These are phyloP conservation scores for Abrus pulchellus DNA, from an alignment of 306 rosid genomes.

Conservation along the genomic window DNA sequence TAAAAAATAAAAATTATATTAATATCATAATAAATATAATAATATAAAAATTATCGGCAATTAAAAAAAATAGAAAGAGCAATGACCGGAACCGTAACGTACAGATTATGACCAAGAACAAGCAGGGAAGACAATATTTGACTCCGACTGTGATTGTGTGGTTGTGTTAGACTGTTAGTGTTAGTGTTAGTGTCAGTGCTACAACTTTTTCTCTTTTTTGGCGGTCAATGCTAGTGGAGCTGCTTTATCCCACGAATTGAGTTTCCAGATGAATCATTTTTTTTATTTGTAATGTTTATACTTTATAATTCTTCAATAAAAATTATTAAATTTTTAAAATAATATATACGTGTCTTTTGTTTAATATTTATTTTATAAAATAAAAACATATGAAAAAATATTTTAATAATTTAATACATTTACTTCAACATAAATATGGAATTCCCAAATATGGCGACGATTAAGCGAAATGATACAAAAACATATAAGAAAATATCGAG, in stretches of 20 bases:
- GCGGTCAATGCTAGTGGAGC: conserved; percentile 3
- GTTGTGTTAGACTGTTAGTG: neutral
- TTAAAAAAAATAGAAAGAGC: neutral
- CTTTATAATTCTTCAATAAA: too few relatives aligned
- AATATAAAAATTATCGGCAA: neutral
- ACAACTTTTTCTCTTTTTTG: neutral
- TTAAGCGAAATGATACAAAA: neutral
- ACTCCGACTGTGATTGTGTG: conserved; percentile 28
- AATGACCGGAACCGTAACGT: conserved; percentile 43
- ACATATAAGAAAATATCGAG: too few relatives aligned
- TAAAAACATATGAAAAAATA: too few relatives aligned
- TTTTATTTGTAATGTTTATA: too few relatives aligned
- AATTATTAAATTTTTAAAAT: too few relatives aligned
- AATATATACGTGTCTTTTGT: too few relatives aligned
- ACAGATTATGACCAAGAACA: conserved; percentile 15
- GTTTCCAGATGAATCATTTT: neutral
- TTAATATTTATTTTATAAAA: too few relatives aligned
- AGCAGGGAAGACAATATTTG: too few relatives aligned
- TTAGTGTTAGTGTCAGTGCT: neutral
- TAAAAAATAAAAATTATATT: too few relatives aligned
- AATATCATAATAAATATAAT: too few relatives aligned
- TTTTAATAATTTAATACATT: too few relatives aligned
- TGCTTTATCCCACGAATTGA: neutral
- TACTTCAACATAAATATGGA: neutral
- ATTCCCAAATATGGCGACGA: neutral